These are phyloP conservation scores for Aspergillus brunneoviolaceus DNA, from an alignment of 2,329 filamentous ascomycete genomes.

Conservation along the genomic window DNA sequence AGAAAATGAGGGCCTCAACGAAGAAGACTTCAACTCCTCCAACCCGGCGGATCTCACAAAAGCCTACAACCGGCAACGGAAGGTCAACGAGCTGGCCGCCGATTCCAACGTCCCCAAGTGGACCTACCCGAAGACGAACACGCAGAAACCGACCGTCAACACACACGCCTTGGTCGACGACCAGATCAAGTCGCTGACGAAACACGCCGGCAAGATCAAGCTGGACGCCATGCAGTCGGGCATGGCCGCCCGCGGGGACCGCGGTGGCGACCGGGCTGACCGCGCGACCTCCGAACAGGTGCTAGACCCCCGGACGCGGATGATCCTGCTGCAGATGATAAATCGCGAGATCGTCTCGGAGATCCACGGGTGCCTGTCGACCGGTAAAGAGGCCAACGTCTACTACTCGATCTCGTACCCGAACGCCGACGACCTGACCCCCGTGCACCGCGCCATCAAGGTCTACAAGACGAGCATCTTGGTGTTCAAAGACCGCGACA, in stretches of 20 bases:
- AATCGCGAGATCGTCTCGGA: slow-evolving; percentile 86
- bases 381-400: slow-evolving; percentile 97
- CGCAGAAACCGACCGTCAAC: slow-evolving; percentile 77
- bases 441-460: slow-evolving; percentile 84
- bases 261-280: slow-evolving; percentile 73
- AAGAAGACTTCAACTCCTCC: slow-evolving; percentile 56
- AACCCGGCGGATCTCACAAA: slow-evolving; percentile 73
- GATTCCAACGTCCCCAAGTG: slow-evolving; percentile 53
- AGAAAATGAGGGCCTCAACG: slow-evolving; percentile 49
- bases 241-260: slow-evolving; percentile 49
- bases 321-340: slow-evolving; percentile 95
- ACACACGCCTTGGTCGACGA: slow-evolving; percentile 79
- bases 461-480: slow-evolving; percentile 98
- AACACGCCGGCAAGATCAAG: slow-evolving; percentile 81
- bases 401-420: slow-evolving; percentile 78
- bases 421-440: slow-evolving; percentile 46
- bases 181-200: slow-evolving; percentile 78
- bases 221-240: slow-evolving; percentile 64
- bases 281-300: slow-evolving; percentile 94
- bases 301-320: slow-evolving; percentile 86
- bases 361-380: slow-evolving; percentile 92
- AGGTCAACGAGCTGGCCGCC: slow-evolving; percentile 56
- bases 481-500: slow-evolving; percentile 95
- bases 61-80: slow-evolving; percentile 81
- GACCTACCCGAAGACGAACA: slow-evolving; percentile 69